A percentile compares a stretch with the other conserved stretches of the same genome.
phyloP scores from a whole-genome alignment of 495 filamentous ascomycete genomes.

The Daldinia concentrica region DNA sequence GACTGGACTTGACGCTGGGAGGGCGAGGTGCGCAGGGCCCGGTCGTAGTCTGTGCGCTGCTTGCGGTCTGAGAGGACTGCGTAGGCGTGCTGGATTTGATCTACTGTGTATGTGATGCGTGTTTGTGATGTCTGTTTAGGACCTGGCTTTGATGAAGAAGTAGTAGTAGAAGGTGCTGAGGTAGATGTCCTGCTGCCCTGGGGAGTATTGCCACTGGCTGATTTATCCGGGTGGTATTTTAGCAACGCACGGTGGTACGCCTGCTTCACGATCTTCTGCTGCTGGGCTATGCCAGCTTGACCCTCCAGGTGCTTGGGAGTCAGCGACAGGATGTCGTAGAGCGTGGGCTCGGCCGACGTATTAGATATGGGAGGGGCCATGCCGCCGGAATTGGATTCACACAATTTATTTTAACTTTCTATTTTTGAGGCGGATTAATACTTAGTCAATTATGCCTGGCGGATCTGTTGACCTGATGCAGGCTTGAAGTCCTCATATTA shows the following conservation, averaged over 20 bases:
- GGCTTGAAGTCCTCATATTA: neutral
- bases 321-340: constrained; percentile 58
- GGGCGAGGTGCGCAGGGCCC: constrained; percentile 44
- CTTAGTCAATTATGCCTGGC: neutral
- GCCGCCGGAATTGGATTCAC: neutral
- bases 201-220: constrained; percentile 4
- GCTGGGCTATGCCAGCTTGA: constrained; percentile 34
- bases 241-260: constrained; percentile 85
- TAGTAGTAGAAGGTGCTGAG: constrained; percentile 17
- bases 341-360: constrained; percentile 49
- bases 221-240: constrained; percentile 84
- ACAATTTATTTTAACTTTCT: neutral
- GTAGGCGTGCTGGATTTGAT: constrained; percentile 83
- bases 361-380: constrained; percentile 45
- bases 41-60: constrained; percentile 73
- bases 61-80: constrained; percentile 69
- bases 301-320: constrained; percentile 47
- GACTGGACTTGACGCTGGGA: constrained; percentile 18
- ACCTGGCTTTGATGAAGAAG: constrained; percentile 14
- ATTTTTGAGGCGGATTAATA: neutral
- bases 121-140: constrained; percentile 22
- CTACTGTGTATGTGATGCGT: constrained; percentile 64
- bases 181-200: constrained; percentile 14
- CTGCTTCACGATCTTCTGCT: constrained; percentile 64
- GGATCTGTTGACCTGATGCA: neutral